Evolutionary conservation across 306 rosid genomes (phyloP).

Genomic region (Lotus japonicus): DNA sequence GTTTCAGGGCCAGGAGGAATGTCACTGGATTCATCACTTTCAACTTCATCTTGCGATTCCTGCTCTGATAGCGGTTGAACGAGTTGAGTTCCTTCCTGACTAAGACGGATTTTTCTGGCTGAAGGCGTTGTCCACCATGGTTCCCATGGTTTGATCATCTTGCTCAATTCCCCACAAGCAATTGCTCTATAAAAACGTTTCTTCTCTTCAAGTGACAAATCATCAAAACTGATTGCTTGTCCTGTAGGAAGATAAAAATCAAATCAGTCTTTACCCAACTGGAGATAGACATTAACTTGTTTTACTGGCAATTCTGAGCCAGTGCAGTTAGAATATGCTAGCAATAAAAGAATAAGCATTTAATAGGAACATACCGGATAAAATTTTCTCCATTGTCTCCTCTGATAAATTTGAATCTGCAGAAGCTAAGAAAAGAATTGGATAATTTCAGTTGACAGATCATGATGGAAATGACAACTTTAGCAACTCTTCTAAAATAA

Average conservation of each 20-base stretch:
- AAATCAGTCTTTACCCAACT: constrained; percentile 22
- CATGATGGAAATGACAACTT: not conserved
- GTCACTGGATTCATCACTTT: constrained; percentile 31
- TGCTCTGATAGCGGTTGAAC: constrained; percentile 48
- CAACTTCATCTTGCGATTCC: constrained; percentile 22
- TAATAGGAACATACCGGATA: constrained; percentile 48
- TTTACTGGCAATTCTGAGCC: not conserved
- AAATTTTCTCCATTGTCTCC: constrained; percentile 49
- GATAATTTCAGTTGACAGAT: constrained; percentile 1
- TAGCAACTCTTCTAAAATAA: not conserved
- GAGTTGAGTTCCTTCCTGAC: constrained; percentile 79
- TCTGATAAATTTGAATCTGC: constrained; percentile 59
- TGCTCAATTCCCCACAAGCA: constrained; percentile 82
- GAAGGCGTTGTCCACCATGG: constrained; percentile 91
- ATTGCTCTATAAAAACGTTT: constrained; percentile 73
- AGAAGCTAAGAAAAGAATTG: constrained; percentile 17
- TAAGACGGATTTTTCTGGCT: constrained; percentile 59
- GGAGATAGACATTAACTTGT: not conserved
- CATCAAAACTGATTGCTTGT: constrained; percentile 65
- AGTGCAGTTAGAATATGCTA: not conserved
- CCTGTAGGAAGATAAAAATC: constrained; percentile 37
- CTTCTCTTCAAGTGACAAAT: constrained; percentile 72
- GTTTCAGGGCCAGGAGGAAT: constrained; percentile 69
- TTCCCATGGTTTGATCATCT: constrained; percentile 92
- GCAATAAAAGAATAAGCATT: constrained; percentile 6